Base-by-base conservation (phyloP, 2,329 filamentous ascomycete species). In the Aspergillus terreus region DNA sequence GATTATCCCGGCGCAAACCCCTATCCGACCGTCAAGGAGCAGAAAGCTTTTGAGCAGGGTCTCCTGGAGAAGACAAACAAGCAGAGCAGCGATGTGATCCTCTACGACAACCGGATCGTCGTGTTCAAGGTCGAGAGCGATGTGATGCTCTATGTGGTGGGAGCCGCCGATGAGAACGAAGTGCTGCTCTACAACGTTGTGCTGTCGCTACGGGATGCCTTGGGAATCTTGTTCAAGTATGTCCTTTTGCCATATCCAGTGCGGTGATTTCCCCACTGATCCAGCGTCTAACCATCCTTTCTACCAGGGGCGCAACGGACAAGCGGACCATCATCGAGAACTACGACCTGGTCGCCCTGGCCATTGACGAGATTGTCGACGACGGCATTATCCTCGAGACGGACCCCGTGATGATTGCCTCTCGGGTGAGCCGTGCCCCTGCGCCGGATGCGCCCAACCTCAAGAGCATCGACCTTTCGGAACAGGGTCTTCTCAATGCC, bases 71-170 rank as follows among this genome's bases (percentile, higher is more conserved):
- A 99, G 82, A 97, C 94, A 14, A 87, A 88, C 61, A 99, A 97
- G 80, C 90, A 95, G 76, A 92, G 84, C 12, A 90, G 88, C 63
- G 94, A 97, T 76, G 94, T 99, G 64, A 95, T 99, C 63, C 84
- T 99, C 50, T 97, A 96, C 76, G 94, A 99, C 76, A 95, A 95
- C 76, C 85, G 90, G 65, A 87, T 99, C 55, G 90, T 97, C 50
- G 86, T 97, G 47, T 99, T 96, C 81, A 99, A 99, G 84, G 88
- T 88, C 77, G 94, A 99, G 78, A 91, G 89, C 63, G 94, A 99
- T 72, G 88, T 97, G 51, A 96, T 96, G 87, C 83, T 89, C 43
- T 97, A 97, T 71, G 88, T 97, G 23, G 89, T 99, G 10, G 92
- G 92, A 59, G 85, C 86, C 49, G 82, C 89, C 48, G 90, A 96